phyloP scores from a whole-genome alignment of 2,329 filamentous ascomycete species.

The Aspergillus fumigatus region DNA sequence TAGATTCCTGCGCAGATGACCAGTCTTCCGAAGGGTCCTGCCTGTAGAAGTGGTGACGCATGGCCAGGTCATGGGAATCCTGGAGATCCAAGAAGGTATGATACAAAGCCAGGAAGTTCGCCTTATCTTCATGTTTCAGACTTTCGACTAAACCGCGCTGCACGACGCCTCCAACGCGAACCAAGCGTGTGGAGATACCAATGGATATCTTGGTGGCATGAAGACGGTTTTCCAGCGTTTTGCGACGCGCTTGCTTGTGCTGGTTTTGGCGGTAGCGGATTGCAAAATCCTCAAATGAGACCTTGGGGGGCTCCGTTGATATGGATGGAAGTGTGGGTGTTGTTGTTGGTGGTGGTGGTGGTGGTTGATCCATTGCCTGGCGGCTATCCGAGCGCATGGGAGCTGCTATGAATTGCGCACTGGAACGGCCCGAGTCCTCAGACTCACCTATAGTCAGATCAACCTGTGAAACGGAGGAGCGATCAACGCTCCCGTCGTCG shows the following conservation, averaged over 20 bases:
- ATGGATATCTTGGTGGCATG: slow-evolving; percentile 40
- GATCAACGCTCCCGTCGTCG: slow-evolving; percentile 5
- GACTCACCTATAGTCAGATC: slow-evolving; percentile 33
- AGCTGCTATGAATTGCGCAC: slow-evolving; percentile 19
- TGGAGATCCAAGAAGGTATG: slow-evolving; percentile 42
- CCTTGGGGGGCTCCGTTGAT: slow-evolving; percentile 19
- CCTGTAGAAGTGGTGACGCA: slow-evolving; percentile 28
- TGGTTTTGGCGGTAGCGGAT: slow-evolving; percentile 38
- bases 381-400: slow-evolving; percentile 17
- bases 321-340: slow-evolving; percentile 7
- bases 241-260: slow-evolving; percentile 39
- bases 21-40: slow-evolving; percentile 33
- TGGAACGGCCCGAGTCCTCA: slow-evolving; percentile 27
- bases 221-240: slow-evolving; percentile 36
- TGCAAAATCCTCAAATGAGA: slow-evolving; percentile 44
- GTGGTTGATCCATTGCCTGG: slow-evolving; percentile 5
- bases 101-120: slow-evolving; percentile 41
- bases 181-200: slow-evolving; percentile 39
- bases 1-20: slow-evolving; percentile 35
- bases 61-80: slow-evolving; percentile 36
- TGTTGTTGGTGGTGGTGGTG: slow-evolving; percentile 4
- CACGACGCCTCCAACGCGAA: slow-evolving; percentile 38
- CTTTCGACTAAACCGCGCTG: slow-evolving; percentile 44
- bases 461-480: slow-evolving; percentile 12
- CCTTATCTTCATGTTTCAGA: slow-evolving; percentile 43